Conservation (phyloP, 164 flowering plant genomes). For the Nymphaea colorata region DNA sequence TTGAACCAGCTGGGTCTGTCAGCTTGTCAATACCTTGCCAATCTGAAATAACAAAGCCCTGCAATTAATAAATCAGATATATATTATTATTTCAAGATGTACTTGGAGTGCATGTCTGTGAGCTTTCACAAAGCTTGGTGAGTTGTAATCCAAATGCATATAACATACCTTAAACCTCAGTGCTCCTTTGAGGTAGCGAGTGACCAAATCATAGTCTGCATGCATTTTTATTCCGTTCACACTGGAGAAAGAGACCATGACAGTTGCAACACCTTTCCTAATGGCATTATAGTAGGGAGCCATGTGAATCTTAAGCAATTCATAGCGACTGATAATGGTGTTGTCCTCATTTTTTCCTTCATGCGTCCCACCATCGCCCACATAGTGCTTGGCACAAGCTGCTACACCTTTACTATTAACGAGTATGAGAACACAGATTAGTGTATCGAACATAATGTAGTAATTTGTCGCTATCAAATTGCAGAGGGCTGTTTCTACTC, state of each 20-base stretch:
- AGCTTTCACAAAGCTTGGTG: no score
- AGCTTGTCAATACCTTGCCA: constrained; percentile 38
- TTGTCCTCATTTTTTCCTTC: constrained; percentile 32
- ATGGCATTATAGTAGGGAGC: constrained; percentile 29
- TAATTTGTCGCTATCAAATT: no score
- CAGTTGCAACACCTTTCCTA: constrained; percentile 30
- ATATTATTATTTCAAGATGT: no score
- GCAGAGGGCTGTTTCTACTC: constrained; percentile 3
- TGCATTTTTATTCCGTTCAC: constrained; percentile 39
- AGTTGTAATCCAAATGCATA: no score
- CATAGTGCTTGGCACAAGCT: constrained; percentile 40
- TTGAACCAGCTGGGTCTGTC: constrained; percentile 23
- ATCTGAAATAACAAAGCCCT: constrained; percentile 47
- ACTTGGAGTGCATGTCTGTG: no score
- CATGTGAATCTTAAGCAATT: constrained; percentile 29
- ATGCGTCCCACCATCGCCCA: constrained; percentile 42
- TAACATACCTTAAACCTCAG: constrained; percentile 26
- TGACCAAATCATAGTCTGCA: constrained; percentile 30
- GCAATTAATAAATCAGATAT: neutral
- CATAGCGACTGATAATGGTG: constrained; percentile 21
- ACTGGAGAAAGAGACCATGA: constrained; percentile 43
- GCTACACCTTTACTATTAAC: constrained; percentile 21
- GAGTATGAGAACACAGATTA: neutral
- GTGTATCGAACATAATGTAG: no score
- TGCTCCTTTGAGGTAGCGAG: constrained; percentile 28